Conservation (phyloP, 495 filamentous ascomycete species). For the Talaromyces nanjingensis region DNA sequence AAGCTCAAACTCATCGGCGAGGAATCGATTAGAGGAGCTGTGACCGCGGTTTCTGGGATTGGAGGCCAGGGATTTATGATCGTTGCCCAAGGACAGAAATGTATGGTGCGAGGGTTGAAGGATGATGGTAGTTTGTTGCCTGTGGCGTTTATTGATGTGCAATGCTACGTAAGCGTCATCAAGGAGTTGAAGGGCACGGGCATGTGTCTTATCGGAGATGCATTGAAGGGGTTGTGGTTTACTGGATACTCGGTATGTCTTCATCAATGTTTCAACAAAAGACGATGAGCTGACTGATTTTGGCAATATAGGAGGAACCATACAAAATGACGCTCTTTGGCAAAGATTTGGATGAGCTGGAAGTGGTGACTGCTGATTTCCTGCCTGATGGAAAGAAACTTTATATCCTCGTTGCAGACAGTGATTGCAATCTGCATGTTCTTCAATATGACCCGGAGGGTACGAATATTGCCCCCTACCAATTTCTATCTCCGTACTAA, state of each 20-base stretch:
- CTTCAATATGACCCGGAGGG: constrained; percentile 91
- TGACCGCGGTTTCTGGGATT: constrained; percentile 77
- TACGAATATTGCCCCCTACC: constrained; percentile 22
- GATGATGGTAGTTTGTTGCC: constrained; percentile 88
- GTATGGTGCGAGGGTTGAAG: constrained; percentile 91
- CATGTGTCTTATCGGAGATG: constrained; percentile 78
- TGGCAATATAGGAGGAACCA: constrained; percentile 60
- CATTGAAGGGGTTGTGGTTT: constrained; percentile 90
- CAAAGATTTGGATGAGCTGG: constrained; percentile 68
- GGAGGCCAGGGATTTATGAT: constrained; percentile 92
- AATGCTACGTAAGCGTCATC: constrained; percentile 75
- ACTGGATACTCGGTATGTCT: constrained; percentile 71
- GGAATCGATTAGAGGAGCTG: constrained; percentile 89
- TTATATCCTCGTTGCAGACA: constrained; percentile 74
- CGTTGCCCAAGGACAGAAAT: constrained; percentile 90
- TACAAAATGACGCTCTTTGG: constrained; percentile 94
- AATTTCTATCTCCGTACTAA: not conserved
- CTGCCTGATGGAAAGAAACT: constrained; percentile 79
- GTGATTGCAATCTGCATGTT: constrained; percentile 78
- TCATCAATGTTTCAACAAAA: not conserved
- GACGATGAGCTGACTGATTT: not conserved
- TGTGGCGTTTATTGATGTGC: constrained; percentile 97
- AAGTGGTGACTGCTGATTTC: constrained; percentile 79
- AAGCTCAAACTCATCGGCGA: constrained; percentile 79
- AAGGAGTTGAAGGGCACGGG: constrained; percentile 79